Conservation (phyloP, 1,284 basidiomycete genomes). For the Meripilus lineatus region DNA sequence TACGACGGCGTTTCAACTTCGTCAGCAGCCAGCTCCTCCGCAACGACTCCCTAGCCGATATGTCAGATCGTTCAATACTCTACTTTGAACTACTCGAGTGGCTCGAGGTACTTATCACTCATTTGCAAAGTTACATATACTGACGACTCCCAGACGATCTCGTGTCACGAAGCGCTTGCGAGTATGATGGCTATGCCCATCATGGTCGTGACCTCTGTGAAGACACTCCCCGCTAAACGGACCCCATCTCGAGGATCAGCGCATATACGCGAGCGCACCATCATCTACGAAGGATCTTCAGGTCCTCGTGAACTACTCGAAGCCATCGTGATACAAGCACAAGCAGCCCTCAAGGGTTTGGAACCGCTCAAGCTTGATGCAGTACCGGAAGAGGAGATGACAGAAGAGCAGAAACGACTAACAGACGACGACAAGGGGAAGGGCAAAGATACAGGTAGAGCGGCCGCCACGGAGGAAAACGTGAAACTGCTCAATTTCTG, state of each 20-base stretch:
- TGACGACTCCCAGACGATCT: slow-evolving; percentile 59
- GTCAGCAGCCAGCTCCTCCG: slow-evolving; percentile 79
- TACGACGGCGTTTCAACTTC: slow-evolving; percentile 83
- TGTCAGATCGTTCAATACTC: slow-evolving; percentile 82
- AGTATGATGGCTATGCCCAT: slow-evolving; percentile 96
- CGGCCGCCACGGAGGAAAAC: slow-evolving; percentile 57
- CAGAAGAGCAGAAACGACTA: slow-evolving; percentile 80
- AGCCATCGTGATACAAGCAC: slow-evolving; percentile 83
- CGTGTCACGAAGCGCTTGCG: slow-evolving; percentile 84
- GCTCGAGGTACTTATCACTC: slow-evolving; percentile 64
- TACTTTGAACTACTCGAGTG: slow-evolving; percentile 88
- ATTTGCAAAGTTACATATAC: slow-evolving; percentile 3
- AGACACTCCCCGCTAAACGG: slow-evolving; percentile 52
- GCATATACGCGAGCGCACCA: slow-evolving; percentile 65
- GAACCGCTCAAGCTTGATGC: slow-evolving; percentile 55
- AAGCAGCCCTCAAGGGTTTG: slow-evolving; percentile 80
- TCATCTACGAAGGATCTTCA: slow-evolving; percentile 84
- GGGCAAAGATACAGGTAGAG: slow-evolving; percentile 41
- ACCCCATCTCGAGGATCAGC: slow-evolving; percentile 32
- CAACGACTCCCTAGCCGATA: slow-evolving; percentile 88
- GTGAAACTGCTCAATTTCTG: slow-evolving; percentile 65
- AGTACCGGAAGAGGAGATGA: slow-evolving; percentile 55
- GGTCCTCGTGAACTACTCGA: slow-evolving; percentile 88
- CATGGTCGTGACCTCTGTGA: slow-evolving; percentile 75
- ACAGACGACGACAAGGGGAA: slow-evolving; percentile 59